These are phyloP conservation scores for Parastagonospora avenae DNA, from an alignment of 2,329 filamentous ascomycete genomes.

Conservation along the genomic window DNA sequence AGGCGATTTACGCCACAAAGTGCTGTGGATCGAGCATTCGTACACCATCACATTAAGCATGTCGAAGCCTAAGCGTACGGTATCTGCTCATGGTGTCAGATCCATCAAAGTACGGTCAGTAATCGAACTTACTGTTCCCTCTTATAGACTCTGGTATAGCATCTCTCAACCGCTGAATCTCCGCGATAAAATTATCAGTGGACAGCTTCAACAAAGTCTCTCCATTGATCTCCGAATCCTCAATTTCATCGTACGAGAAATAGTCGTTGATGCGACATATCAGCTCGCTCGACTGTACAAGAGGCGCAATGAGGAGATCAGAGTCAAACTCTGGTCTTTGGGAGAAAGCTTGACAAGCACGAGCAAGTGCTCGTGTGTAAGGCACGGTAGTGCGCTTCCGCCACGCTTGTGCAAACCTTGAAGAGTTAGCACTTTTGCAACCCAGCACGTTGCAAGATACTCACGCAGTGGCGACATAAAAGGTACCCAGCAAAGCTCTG, in stretches of 20 bases:
- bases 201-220: conserved; percentile 20
- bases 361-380: conserved; percentile 21
- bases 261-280: conserved; percentile 21
- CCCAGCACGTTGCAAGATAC: not conserved
- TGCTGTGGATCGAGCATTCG: conserved; percentile 24
- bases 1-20: conserved; percentile 16
- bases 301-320: conserved; percentile 20
- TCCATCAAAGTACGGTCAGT: not conserved
- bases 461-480: conserved; percentile 20
- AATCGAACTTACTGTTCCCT: conserved; percentile 2
- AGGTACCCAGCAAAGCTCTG: conserved; percentile 27
- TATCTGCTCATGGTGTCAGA: not conserved
- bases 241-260: conserved; percentile 28
- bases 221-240: conserved; percentile 21
- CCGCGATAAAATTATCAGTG: conserved; percentile 17
- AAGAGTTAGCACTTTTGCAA: not conserved
- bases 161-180: conserved; percentile 16
- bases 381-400: conserved; percentile 18
- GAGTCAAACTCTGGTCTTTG: conserved; percentile 10
- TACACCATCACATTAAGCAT: conserved; percentile 22
- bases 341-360: conserved; percentile 14
- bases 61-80: conserved; percentile 2
- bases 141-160: not conserved
- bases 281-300: conserved; percentile 20
- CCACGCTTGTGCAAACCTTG: conserved; percentile 27